Base-by-base conservation (phyloP, 768 basidiomycete genomes). In the Tylopilus felleus region DNA sequence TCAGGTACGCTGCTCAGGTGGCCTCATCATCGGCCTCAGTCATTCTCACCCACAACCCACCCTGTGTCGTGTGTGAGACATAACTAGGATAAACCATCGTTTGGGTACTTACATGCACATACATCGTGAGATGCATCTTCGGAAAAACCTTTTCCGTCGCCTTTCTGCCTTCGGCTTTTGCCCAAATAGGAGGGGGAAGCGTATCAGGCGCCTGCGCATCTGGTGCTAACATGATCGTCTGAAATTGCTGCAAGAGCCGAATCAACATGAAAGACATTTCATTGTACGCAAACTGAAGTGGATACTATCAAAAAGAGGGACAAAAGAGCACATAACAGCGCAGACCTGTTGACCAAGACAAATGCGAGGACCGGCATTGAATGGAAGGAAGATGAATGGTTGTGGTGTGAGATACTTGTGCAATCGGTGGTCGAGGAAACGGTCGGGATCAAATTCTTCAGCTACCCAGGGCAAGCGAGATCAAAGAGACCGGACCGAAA, bases 371-470 rank as follows among this genome's bases (percentile, higher is more conserved):
- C 73, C 63, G 16, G 71, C 81, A 52, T 83, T 83, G 73, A 84
- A 84, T 16, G 83, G 83, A 5, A 87, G 74, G 72, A 89, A 90
- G 53, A 86, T 84, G 71, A 84, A 86, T 0, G 84, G 78, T 58
- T 86, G 85, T 35, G 79, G 76, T 27, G 79, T 71, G 27, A 88
- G 74, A 52, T 86, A 84, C 60, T 80, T 81, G 57, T 81, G 76
- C 31, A 86, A 66, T 10, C 86, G 74, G 10, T 81, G 74, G 62
- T 87, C 86, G 41, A 88, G 72, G 74, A 85, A 88, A 5, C 86
- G 79, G 55, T 86, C 84, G 0, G 86, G 86, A 61, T 89, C 86
- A 51, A 87, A 88, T 62, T 81, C 77, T 44, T 81, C 74, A 5
- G 85, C 85, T 85, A 55, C 39, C 21, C 28, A 31, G 22, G 27